Percentiles rank a stretch among this genome's conserved stretches.
Evolutionary conservation across 2,329 filamentous ascomycete species (phyloP).

Genomic region (Trichoderma oligosporum): DNA sequence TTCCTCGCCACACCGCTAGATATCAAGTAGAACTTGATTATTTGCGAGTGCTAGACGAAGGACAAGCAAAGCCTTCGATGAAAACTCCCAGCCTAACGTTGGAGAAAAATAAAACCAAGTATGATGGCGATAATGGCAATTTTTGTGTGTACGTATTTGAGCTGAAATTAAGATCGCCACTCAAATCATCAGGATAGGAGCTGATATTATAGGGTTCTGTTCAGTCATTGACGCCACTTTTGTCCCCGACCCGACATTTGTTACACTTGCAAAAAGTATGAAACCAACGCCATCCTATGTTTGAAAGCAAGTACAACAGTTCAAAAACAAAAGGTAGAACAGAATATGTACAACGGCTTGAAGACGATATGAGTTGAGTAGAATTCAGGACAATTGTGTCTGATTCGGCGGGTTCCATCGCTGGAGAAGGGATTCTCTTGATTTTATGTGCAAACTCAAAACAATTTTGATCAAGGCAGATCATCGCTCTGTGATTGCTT

Average conservation of each 20-base stretch:
- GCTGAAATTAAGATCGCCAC: neutral
- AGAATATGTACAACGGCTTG: neutral
- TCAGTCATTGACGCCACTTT: neutral
- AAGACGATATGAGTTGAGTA: neutral
- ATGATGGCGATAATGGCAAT: neutral
- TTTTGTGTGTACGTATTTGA: neutral
- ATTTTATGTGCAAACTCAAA: neutral
- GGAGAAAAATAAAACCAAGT: neutral
- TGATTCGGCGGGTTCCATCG: neutral
- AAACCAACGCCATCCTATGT: slow-evolving; percentile 4
- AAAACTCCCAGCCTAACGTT: neutral
- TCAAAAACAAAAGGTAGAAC: neutral
- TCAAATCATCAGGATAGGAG: neutral
- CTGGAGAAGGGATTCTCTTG: neutral
- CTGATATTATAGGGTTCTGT: neutral
- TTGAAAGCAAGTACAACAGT: neutral
- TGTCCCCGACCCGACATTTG: neutral
- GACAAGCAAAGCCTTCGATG: neutral
- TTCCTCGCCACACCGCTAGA: neutral
- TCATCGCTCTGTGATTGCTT: slow-evolving; percentile 34
- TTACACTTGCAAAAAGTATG: slow-evolving; percentile 12
- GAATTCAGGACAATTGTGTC: neutral
- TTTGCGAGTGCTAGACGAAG: neutral
- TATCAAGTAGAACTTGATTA: neutral
- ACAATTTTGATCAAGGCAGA: slow-evolving; percentile 28